These are phyloP conservation scores for Ogataea pignaliae DNA, from an alignment of 805 yeast species.

Conservation along the genomic window DNA sequence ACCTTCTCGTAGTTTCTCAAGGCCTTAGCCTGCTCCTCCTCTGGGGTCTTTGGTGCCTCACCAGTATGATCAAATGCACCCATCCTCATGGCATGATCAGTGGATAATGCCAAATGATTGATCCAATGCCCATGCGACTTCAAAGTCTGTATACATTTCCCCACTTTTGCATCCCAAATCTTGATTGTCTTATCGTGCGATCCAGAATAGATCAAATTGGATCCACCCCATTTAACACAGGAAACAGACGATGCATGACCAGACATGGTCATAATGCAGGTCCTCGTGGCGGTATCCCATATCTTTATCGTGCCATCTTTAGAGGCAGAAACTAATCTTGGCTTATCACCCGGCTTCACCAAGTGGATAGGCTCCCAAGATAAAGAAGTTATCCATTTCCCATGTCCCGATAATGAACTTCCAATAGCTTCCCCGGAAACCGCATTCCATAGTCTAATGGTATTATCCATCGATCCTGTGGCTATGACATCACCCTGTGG, in stretches of 20 bases:
- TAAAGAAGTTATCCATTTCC: slow-evolving; percentile 84
- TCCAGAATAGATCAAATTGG: slow-evolving; percentile 75
- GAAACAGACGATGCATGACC: slow-evolving; percentile 90
- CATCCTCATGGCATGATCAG: slow-evolving; percentile 80
- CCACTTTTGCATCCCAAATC: slow-evolving; percentile 82
- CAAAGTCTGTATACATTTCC: slow-evolving; percentile 72
- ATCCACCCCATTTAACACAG: slow-evolving; percentile 97
- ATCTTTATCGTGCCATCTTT: slow-evolving; percentile 86
- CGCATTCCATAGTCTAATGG: slow-evolving; percentile 84
- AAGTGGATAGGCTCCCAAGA: slow-evolving; percentile 94
- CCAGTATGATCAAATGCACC: slow-evolving; percentile 85
- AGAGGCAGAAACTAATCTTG: slow-evolving; percentile 79
- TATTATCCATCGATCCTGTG: slow-evolving; percentile 93
- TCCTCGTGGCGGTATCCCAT: slow-evolving; percentile 80
- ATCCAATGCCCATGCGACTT: slow-evolving; percentile 98
- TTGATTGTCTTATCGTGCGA: slow-evolving; percentile 94
- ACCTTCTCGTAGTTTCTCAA: slow-evolving; percentile 56
- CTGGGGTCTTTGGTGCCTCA: slow-evolving; percentile 36
- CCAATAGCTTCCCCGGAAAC: slow-evolving; percentile 71
- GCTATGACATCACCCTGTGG: slow-evolving; percentile 91
- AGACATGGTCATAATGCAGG: slow-evolving; percentile 63
- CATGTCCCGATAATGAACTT: slow-evolving; percentile 71
- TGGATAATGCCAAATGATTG: slow-evolving; percentile 85
- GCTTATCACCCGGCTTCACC: slow-evolving; percentile 57
- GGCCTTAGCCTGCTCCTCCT: slow-evolving; percentile 51